Percentiles rank a stretch among this genome's conserved stretches.
Evolutionary conservation across 768 basidiomycete genomes (phyloP).

Genomic region (Collybia sp.): DNA sequence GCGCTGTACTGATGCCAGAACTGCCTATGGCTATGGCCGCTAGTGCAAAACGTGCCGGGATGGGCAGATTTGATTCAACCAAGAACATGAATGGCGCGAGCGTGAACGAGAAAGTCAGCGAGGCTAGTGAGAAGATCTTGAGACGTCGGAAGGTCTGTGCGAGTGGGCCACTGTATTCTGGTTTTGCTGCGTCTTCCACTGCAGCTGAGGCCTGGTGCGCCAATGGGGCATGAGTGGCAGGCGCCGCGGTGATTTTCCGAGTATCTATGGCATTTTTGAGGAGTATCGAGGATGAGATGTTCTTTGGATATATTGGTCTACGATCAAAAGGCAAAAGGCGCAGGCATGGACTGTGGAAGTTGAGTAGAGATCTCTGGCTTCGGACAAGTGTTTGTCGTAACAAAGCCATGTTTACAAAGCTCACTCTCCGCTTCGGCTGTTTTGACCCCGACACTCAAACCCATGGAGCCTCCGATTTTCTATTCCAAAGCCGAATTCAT

Average conservation of each 20-base stretch:
- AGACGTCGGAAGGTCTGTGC: slow-evolving; percentile 68
- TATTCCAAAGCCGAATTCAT: slow-evolving; percentile 85
- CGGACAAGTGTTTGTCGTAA: slow-evolving; percentile 4
- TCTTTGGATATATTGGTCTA: no score
- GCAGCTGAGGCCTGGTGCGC: background rate
- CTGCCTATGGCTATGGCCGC: slow-evolving; percentile 69
- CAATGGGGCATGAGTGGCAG: background rate
- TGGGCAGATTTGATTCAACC: slow-evolving; percentile 72
- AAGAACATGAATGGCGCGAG: slow-evolving; percentile 80
- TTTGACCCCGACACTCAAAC: background rate
- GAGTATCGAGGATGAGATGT: no score
- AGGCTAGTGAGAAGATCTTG: slow-evolving; percentile 80
- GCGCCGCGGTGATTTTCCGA: background rate
- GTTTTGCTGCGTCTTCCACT: slow-evolving; percentile 13
- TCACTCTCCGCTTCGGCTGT: background rate
- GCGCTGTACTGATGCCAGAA: slow-evolving; percentile 66
- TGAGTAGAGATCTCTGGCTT: background rate
- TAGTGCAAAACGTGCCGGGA: slow-evolving; percentile 61
- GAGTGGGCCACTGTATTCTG: slow-evolving; percentile 69
- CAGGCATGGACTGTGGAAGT: no score
- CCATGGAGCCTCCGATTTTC: slow-evolving; percentile 71
- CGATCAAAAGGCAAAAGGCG: no score
- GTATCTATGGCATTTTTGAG: background rate
- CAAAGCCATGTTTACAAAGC: slow-evolving; percentile 4
- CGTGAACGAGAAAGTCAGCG: slow-evolving; percentile 61